Percentiles rank a stretch among this genome's conserved stretches.
Conservation (phyloP, 2,329 filamentous ascomycete species). For the Lecanicillium sp. region DNA sequence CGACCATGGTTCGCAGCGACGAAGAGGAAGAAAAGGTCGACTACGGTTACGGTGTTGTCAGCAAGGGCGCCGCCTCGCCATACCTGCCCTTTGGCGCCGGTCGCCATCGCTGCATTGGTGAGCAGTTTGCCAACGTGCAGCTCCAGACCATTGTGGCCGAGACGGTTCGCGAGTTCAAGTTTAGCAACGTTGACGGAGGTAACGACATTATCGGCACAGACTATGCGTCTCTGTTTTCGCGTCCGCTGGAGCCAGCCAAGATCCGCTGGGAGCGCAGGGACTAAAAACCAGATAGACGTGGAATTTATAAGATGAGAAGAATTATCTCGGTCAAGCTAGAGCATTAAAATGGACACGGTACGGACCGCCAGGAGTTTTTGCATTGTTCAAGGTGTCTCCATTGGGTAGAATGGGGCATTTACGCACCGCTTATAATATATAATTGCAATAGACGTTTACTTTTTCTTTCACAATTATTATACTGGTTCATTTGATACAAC, state of each 20-base stretch:
- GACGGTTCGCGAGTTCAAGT: slow-evolving; percentile 70
- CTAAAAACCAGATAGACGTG: slow-evolving; percentile 13
- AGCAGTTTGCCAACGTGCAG: slow-evolving; percentile 93
- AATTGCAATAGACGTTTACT: too few relatives aligned
- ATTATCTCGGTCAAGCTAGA: too few relatives aligned
- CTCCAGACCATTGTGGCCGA: slow-evolving; percentile 76
- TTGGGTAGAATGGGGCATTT: too few relatives aligned
- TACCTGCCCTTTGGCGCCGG: slow-evolving; percentile 94
- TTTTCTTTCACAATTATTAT: too few relatives aligned
- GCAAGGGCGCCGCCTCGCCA: slow-evolving; percentile 80
- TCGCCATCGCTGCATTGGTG: slow-evolving; percentile 88
- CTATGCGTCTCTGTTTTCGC: slow-evolving; percentile 64
- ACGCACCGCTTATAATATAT: too few relatives aligned
- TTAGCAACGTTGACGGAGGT: slow-evolving; percentile 66
- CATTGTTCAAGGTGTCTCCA: too few relatives aligned
- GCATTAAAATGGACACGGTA: too few relatives aligned
- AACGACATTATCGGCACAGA: slow-evolving; percentile 60
- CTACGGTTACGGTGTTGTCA: slow-evolving; percentile 88
- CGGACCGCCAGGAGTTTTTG: too few relatives aligned
- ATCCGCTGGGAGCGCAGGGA: slow-evolving; percentile 69
- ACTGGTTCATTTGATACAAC: too few relatives aligned
- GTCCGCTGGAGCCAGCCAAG: slow-evolving; percentile 60
- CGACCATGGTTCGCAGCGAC: slow-evolving; percentile 35
- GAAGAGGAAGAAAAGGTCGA: slow-evolving; percentile 72
- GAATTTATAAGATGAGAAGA: too few relatives aligned